A percentile compares a stretch with the other conserved stretches of the same genome.
Conservation (phyloP, 2,329 filamentous ascomycete genomes). For the Aspergillus fructus region DNA sequence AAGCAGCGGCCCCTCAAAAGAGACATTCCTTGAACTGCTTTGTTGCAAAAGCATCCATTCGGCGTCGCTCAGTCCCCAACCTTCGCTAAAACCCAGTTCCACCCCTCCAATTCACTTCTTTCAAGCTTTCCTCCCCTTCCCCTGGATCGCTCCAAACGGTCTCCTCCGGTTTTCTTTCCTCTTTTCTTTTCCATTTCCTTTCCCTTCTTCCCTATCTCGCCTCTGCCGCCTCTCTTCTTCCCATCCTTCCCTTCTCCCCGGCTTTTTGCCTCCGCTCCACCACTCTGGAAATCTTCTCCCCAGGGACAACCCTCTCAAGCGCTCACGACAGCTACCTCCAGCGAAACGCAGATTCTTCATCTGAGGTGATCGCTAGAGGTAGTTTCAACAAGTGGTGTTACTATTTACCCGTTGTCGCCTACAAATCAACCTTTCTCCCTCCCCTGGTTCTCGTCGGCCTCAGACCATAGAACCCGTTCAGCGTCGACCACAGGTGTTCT, state of each 20-base stretch:
- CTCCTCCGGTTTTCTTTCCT: constrained; percentile 6
- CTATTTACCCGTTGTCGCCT: neutral
- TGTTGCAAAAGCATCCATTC: constrained; percentile 16
- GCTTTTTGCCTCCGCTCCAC: constrained; percentile 1
- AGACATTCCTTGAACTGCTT: constrained; percentile 21
- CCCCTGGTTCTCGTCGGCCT: neutral
- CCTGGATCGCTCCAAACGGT: constrained; percentile 15
- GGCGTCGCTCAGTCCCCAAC: constrained; percentile 15
- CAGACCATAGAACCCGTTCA: constrained; percentile 9
- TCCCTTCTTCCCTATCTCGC: constrained; percentile 11
- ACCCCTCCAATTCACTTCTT: constrained; percentile 13
- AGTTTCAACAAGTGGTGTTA: constrained; percentile 22
- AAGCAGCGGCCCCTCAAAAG: neutral
- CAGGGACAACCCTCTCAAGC: constrained; percentile 19
- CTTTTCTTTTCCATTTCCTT: constrained; percentile 10
- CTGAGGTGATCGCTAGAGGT: constrained; percentile 40
- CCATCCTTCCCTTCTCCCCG: constrained; percentile 9
- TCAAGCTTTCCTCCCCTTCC: constrained; percentile 11
- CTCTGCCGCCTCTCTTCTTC: constrained; percentile 10
- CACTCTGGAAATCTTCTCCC: constrained; percentile 16
- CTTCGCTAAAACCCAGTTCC: constrained; percentile 20
- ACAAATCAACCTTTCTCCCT: neutral
- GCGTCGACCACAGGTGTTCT: constrained; percentile 12
- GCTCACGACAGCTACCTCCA: constrained; percentile 37
- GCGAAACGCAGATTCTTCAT: constrained; percentile 37